Evolutionary conservation across 2,329 filamentous ascomycete species (phyloP).

Genomic region (Alternaria atra): DNA sequence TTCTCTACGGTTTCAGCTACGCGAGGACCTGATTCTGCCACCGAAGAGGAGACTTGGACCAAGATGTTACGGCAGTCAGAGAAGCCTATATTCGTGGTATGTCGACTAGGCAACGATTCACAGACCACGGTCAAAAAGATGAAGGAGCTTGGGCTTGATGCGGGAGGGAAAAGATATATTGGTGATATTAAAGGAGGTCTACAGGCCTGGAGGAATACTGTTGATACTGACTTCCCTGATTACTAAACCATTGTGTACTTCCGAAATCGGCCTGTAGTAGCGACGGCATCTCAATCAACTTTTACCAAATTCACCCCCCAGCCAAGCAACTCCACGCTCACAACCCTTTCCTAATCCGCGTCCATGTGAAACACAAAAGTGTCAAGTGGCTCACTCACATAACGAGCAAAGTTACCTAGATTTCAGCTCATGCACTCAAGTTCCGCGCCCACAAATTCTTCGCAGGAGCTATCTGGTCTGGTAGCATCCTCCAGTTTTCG

Average conservation of each 20-base stretch:
- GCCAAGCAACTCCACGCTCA: slow-evolving; percentile 25
- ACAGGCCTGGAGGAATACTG: slow-evolving; percentile 73
- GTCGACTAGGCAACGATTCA: slow-evolving; percentile 80
- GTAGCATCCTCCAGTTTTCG: slow-evolving; percentile 30
- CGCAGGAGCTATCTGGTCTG: slow-evolving; percentile 19
- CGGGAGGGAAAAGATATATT: slow-evolving; percentile 66
- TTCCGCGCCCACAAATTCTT: slow-evolving; percentile 29
- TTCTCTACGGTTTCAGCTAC: slow-evolving; percentile 64
- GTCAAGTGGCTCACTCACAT: slow-evolving; percentile 32
- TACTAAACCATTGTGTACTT: slow-evolving; percentile 52
- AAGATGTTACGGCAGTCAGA: slow-evolving; percentile 38
- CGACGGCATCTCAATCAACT: slow-evolving; percentile 1
- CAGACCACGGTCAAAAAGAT: slow-evolving; percentile 73
- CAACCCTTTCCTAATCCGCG: neutral
- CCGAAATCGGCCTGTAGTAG: neutral
- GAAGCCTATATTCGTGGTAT: slow-evolving; percentile 74
- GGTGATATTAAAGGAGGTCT: slow-evolving; percentile 78
- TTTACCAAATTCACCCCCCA: slow-evolving; percentile 24
- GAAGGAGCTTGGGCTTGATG: slow-evolving; percentile 67
- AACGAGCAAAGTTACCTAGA: slow-evolving; percentile 27
- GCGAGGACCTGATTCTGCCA: slow-evolving; percentile 6
- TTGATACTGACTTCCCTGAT: slow-evolving; percentile 68
- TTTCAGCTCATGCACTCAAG: slow-evolving; percentile 35
- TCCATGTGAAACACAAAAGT: slow-evolving; percentile 25
- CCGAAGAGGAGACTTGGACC: slow-evolving; percentile 39